Base-by-base conservation (phyloP, 2,329 filamentous ascomycete species). In the Fusarium bulbicola region DNA sequence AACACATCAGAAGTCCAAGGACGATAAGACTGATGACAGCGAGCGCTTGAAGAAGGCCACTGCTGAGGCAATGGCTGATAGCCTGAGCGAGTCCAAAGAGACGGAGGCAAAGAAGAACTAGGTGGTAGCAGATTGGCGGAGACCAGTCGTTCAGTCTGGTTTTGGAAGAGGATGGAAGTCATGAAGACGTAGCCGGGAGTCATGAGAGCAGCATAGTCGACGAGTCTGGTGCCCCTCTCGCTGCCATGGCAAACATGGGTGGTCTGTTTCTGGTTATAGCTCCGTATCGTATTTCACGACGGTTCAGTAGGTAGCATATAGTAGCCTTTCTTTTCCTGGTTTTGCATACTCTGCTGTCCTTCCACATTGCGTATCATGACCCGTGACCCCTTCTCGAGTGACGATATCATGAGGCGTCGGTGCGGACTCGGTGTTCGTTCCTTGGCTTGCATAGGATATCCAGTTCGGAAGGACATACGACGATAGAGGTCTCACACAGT, bases 41-140 rank as follows among this genome's bases (percentile, higher is more conserved):
- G 92, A 91, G 78, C 88, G 87, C 77, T 81, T 91, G 77, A 92
- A 91, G 85, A 88, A 91, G 80, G 90, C 89, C 4, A 90, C 92
- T 32, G 87, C 87, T 16, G 88, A 89, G 79, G 88, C 88, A 20
- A 90, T 90, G 87, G 83, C 86, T 15, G 88, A 89, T 43, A 89
- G 84, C 69, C 77, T 90, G 66, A 85, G 88, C 45, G 84, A 76
- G 16, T 74, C 77, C 26, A 80, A 84, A 71, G 81, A 76, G 18
- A 66, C 77, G 24, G 72, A 76, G 10, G 76, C 76, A 37, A 83
- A 82, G 78, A 84, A 81, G 79, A 78, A 76, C 66, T 83, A 77
- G 65, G 56, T 58, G 20, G 26, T 56, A 37, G 50, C 43, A 50
- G 42, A 30, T 39, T 63, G 46, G 26, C 36, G 28, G 43, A 37